These are phyloP conservation scores for Colletotrichum paranaense DNA, from an alignment of 2,329 filamentous ascomycete genomes.

Conservation along the genomic window DNA sequence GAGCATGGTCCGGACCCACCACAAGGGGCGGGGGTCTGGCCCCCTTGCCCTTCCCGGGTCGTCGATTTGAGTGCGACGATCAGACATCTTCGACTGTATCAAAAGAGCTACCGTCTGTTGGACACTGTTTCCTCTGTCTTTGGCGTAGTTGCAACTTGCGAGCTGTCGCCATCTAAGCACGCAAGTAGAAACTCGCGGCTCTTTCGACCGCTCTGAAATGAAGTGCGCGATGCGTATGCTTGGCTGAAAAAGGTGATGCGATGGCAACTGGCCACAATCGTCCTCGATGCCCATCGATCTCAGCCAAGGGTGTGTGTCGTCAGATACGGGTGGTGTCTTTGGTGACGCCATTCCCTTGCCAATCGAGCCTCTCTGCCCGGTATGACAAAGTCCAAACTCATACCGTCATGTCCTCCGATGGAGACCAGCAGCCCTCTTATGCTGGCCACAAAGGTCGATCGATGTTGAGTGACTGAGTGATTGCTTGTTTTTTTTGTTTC, in stretches of 20 bases:
- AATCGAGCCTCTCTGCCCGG: background rate
- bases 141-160: background rate
- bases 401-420: constrained; percentile 19
- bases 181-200: background rate
- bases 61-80: constrained; percentile 24
- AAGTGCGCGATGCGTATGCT: background rate
- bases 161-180: background rate
- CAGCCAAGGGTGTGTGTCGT: background rate
- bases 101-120: constrained; percentile 11
- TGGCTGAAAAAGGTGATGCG: constrained; percentile 12
- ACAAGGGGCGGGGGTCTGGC: background rate
- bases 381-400: constrained; percentile 11
- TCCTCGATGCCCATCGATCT: background rate
- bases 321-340: background rate
- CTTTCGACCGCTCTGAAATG: background rate
- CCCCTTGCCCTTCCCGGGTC: constrained; percentile 2
- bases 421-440: background rate
- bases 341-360: constrained; percentile 18
- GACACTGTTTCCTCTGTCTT: constrained; percentile 5
- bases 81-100: constrained; percentile 31
- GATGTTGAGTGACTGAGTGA: background rate
- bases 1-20: constrained; percentile 20
- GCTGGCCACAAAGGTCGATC: background rate
- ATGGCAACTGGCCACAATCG: constrained; percentile 4
- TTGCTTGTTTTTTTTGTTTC: background rate